These are phyloP conservation scores for Globisporangium heterothallicum DNA, from an alignment of 352 stramenopile genomes.

Conservation along the genomic window DNA sequence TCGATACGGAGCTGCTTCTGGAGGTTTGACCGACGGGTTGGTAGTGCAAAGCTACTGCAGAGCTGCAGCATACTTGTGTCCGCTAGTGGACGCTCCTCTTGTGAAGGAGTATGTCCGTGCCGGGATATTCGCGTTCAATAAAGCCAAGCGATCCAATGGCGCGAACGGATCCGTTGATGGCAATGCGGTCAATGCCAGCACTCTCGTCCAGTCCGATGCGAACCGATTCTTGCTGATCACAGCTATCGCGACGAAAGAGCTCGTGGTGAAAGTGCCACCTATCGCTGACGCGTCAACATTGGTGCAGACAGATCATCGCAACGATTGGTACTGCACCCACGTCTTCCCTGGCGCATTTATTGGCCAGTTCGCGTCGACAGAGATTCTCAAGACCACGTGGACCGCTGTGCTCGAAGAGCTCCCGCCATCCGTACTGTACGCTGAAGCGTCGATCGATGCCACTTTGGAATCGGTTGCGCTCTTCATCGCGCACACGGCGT, in stretches of 20 bases:
- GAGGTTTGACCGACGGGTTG: conserved; percentile 44
- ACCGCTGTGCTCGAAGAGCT: conserved; percentile 56
- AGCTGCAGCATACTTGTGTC: conserved; percentile 65
- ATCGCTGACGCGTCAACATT: conserved; percentile 30
- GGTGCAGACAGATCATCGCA: conserved; percentile 34
- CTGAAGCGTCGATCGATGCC: conserved; percentile 36
- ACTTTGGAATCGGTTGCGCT: conserved; percentile 33
- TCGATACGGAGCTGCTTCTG: conserved; percentile 27
- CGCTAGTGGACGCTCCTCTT: conserved; percentile 37
- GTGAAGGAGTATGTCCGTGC: conserved; percentile 54
- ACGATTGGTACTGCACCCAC: conserved; percentile 59
- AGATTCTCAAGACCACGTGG: conserved; percentile 47
- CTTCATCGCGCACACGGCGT: conserved; percentile 62
- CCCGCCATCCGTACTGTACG: conserved; percentile 55
- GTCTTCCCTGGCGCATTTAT: conserved; percentile 75
- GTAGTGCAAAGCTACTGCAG: conserved; percentile 71
- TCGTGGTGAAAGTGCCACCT: conserved; percentile 54
- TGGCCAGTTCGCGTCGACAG: conserved; percentile 54
- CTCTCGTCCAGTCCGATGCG: conserved; percentile 19
- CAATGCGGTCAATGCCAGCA: conserved; percentile 1
- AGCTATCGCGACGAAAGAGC: conserved; percentile 59
- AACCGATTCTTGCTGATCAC: conserved; percentile 70
- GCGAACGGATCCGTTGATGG: neutral
- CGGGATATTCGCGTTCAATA: conserved; percentile 63
- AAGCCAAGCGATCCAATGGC: neutral